Conservation (phyloP, 106 monocot genomes). For the Narthecium ossifragum region DNA sequence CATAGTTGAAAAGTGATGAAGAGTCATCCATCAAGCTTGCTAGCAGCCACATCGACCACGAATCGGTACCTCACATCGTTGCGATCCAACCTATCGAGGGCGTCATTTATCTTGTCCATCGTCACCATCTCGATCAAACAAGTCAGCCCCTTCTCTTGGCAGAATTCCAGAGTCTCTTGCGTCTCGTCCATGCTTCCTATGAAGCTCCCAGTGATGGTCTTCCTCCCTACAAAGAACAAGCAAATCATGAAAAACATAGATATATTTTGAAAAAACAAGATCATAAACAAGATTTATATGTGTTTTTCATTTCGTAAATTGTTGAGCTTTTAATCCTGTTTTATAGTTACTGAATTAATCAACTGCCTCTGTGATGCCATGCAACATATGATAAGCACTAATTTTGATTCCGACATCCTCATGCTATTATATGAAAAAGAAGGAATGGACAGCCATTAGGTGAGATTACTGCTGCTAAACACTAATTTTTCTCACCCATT, state of each 20-base stretch:
- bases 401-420: no score
- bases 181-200: slow-evolving; percentile 92
- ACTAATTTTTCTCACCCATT: no score
- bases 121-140: slow-evolving; percentile 79
- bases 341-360: neutral
- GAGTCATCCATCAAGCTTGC: no score
- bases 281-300: neutral
- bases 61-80: slow-evolving; percentile 95
- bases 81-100: slow-evolving; percentile 65
- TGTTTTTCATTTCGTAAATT: no score
- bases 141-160: slow-evolving; percentile 56
- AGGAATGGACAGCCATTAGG: no score
- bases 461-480: no score
- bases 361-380: no score
- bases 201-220: slow-evolving; percentile 78
- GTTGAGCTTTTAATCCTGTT: neutral
- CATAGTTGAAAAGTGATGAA: no score
- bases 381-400: no score
- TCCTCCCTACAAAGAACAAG: slow-evolving; percentile 42
- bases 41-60: slow-evolving; percentile 82
- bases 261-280: neutral
- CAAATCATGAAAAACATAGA: neutral
- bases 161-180: slow-evolving; percentile 72
- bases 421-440: no score
- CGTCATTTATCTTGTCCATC: slow-evolving; percentile 78